These are phyloP conservation scores for Silene noctiflora DNA, from an alignment of 179 eudicot genomes.

Conservation along the genomic window DNA sequence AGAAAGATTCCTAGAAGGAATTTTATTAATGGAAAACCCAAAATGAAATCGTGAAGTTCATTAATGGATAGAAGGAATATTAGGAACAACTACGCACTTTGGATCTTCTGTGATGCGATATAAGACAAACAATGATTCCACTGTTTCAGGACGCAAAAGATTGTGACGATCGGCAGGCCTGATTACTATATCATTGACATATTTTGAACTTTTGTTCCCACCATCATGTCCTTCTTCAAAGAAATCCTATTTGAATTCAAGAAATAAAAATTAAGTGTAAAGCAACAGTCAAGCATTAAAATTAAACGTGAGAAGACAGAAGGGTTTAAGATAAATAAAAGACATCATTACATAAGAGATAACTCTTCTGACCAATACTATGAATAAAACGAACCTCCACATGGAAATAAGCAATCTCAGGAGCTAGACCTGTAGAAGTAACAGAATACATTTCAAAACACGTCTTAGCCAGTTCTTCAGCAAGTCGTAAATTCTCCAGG, in stretches of 20 bases:
- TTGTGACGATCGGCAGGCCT: conserved; percentile 90
- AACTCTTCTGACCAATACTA: background rate
- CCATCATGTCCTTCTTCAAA: conserved; percentile 71
- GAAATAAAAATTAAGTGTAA: conserved; percentile 19
- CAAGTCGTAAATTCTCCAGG: conserved; percentile 80
- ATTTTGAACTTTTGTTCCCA: conserved; percentile 82
- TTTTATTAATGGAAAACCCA: background rate
- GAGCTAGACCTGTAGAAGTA: conserved; percentile 89
- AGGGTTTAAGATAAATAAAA: background rate
- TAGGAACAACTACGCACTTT: conserved; percentile 42
- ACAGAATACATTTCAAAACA: conserved; percentile 87
- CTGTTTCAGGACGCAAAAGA: conserved; percentile 96
- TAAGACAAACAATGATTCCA: conserved; percentile 81
- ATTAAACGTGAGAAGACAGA: background rate
- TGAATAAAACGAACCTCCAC: conserved; percentile 52
- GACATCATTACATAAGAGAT: background rate
- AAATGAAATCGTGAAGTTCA: background rate
- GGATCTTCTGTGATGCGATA: conserved; percentile 93
- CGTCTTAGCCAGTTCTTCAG: conserved; percentile 86
- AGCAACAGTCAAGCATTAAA: background rate
- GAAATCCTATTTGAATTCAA: conserved; percentile 47
- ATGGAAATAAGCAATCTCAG: conserved; percentile 88
- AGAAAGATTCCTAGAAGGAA: background rate
- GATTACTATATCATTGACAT: conserved; percentile 69
- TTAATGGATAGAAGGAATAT: background rate